A percentile compares a stretch with the other conserved stretches of the same genome.
These are phyloP conservation scores for Corymbia maculata DNA, from an alignment of 345 rosid genomes.

Conservation along the genomic window DNA sequence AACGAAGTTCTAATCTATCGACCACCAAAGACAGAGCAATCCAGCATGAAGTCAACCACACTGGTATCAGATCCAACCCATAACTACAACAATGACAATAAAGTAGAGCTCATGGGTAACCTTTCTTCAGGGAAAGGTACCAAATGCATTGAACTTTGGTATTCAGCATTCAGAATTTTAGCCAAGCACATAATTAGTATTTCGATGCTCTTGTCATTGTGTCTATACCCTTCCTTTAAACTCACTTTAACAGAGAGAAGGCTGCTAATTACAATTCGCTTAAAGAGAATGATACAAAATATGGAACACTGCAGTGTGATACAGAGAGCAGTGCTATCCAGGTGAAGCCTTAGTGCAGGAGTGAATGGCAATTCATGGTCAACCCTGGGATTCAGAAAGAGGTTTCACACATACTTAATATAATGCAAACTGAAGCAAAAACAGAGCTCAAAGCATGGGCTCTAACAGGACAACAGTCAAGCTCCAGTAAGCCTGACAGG, in stretches of 20 bases:
- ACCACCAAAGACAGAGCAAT: constrained; percentile 70
- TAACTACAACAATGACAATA: neutral
- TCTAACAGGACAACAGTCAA: neutral
- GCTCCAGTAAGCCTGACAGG: neutral
- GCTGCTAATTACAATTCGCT: neutral
- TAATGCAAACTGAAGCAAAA: neutral
- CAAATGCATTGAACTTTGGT: neutral
- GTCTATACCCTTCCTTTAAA: neutral
- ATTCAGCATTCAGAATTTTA: neutral
- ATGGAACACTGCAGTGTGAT: neutral
- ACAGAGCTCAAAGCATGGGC: neutral
- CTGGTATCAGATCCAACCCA: neutral
- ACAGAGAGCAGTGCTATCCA: neutral
- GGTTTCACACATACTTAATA: neutral
- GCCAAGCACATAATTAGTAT: neutral
- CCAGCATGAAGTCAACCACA: constrained; percentile 25
- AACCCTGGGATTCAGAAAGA: neutral
- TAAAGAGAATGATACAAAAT: neutral
- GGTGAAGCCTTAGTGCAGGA: neutral
- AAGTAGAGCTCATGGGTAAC: neutral
- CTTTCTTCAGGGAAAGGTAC: neutral
- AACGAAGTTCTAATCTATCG: constrained; percentile 66
- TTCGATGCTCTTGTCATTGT: neutral
- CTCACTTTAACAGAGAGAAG: neutral
- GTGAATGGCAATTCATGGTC: neutral